A percentile compares a stretch with the other conserved stretches of the same genome.
Conservation (phyloP, 2,329 filamentous ascomycete species). For the Lachnellula cervina region DNA sequence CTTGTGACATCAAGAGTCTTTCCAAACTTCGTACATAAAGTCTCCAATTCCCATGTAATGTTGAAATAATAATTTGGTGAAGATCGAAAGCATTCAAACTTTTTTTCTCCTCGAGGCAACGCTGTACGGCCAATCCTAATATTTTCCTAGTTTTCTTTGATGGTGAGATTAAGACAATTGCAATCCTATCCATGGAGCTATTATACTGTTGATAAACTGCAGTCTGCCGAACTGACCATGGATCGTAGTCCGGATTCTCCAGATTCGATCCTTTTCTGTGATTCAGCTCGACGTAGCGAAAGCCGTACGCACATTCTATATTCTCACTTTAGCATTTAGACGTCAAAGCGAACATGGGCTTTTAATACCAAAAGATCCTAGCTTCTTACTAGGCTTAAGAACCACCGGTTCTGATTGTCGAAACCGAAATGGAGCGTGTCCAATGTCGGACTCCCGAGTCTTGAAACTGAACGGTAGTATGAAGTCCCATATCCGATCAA, state of each 20-base stretch:
- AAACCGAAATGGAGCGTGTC: constrained; percentile 10
- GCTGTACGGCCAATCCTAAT: not conserved
- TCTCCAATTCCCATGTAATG: constrained; percentile 13
- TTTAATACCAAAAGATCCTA: constrained; percentile 12
- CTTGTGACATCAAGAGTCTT: constrained; percentile 5
- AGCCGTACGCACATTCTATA: constrained; percentile 17
- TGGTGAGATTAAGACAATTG: constrained; percentile 8
- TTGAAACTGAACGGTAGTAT: constrained; percentile 16
- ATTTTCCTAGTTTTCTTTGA: constrained; percentile 1
- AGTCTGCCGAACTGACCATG: constrained; percentile 16
- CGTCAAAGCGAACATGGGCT: not conserved
- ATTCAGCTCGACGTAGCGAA: constrained; percentile 14
- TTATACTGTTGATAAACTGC: constrained; percentile 16
- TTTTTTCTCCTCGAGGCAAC: not conserved
- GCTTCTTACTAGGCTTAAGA: not conserved
- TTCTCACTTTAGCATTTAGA: not conserved
- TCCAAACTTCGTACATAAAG: constrained; percentile 10
- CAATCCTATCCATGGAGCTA: not conserved
- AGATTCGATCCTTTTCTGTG: not conserved
- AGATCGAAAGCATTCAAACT: constrained; percentile 12
- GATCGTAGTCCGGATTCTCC: constrained; percentile 12
- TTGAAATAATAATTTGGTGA: constrained; percentile 13
- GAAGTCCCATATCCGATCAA: constrained; percentile 14
- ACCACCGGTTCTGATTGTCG: not conserved
- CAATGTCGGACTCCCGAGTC: constrained; percentile 11